A percentile compares a stretch with the other conserved stretches of the same genome.
phyloP scores from a whole-genome alignment of 2,329 filamentous ascomycete genomes.

The Sarocladium strictum region DNA sequence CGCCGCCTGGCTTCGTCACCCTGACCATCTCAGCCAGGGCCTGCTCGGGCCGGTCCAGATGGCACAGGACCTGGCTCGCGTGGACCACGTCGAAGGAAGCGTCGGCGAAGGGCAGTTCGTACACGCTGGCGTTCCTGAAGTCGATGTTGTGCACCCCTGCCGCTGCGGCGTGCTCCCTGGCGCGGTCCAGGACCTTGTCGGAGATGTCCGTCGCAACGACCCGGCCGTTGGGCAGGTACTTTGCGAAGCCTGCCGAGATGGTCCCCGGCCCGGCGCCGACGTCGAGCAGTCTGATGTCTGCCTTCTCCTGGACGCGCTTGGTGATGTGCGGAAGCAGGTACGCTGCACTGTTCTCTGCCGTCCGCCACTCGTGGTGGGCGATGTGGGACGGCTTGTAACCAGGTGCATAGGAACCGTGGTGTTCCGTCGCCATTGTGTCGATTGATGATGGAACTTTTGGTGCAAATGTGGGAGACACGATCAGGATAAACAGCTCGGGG shows the following conservation, averaged over 20 bases:
- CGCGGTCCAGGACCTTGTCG: constrained; percentile 23
- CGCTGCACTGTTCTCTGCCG: constrained; percentile 35
- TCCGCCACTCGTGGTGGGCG: constrained; percentile 31
- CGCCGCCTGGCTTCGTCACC: constrained; percentile 35
- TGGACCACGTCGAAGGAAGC: constrained; percentile 36
- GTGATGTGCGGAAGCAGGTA: constrained; percentile 35
- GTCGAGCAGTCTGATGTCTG: constrained; percentile 35
- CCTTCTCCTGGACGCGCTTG: constrained; percentile 17
- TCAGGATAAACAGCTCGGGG: no score
- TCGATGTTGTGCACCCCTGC: constrained; percentile 20
- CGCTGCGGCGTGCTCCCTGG: constrained; percentile 17
- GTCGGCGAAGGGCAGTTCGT: constrained; percentile 31
- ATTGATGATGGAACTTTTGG: no score
- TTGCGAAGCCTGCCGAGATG: constrained; percentile 37
- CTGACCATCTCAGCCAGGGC: constrained; percentile 36
- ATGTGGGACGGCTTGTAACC: constrained; percentile 21
- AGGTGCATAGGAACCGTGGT: constrained; percentile 19
- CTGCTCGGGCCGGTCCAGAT: constrained; percentile 27
- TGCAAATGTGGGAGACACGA: no score
- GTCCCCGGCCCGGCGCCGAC: constrained; percentile 44
- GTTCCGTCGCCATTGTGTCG: not conserved
- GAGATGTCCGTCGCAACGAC: constrained; percentile 27
- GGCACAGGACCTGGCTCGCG: constrained; percentile 35
- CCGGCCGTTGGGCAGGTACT: constrained; percentile 31
- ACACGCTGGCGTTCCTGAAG: constrained; percentile 23